Evolutionary conservation across 768 basidiomycete genomes (phyloP), one percentile per base, ranked within the genome.

Genomic region (Suillus occidentalis): DNA sequence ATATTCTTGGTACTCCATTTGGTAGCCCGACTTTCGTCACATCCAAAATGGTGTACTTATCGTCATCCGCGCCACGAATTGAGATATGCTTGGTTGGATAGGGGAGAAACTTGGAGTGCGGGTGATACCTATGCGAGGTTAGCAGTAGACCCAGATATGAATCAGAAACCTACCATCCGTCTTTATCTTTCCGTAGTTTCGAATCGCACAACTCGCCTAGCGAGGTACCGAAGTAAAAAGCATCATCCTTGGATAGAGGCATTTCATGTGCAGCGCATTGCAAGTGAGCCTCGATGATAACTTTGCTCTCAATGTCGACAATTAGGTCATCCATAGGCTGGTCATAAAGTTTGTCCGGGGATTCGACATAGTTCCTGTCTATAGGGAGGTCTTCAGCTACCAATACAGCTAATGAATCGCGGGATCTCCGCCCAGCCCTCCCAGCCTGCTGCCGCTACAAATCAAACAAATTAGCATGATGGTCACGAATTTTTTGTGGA

Each of bases 201-300:
- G 80, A 76, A 52, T 87, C 80, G 70, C 92, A 94, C 20, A 95
- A 72, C 45, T 84, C 80, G 16, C 78, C 77, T 60, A 88, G 81
- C 56, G 77, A 70, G 6, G 85, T 81, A 8, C 92, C 94, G 71
- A 97, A 97, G 77, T 89, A 96, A 20, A 74, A 69, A 40, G 80
- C 79, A 67, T 95, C 95, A 16, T 85, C 85, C 0, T 76, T 66
- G 20, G 84, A 85, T 28, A 95, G 68, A 0, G 94, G 94, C 85
- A 97, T 90, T 76, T 96, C 95, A 62, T 89, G 81, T 0, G 86
- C 92, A 20, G 94, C 95, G 68, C 94, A 97, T 72, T 96, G 95
- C 14, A 96, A 74, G 72, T 95, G 94, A 6, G 87, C 89, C 80
- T 95, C 95, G 2, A 94, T 78, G 28, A 95, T 80, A 31, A 92